Base-by-base conservation (phyloP, 2,329 filamentous ascomycete species). In the Capronia coronata region DNA sequence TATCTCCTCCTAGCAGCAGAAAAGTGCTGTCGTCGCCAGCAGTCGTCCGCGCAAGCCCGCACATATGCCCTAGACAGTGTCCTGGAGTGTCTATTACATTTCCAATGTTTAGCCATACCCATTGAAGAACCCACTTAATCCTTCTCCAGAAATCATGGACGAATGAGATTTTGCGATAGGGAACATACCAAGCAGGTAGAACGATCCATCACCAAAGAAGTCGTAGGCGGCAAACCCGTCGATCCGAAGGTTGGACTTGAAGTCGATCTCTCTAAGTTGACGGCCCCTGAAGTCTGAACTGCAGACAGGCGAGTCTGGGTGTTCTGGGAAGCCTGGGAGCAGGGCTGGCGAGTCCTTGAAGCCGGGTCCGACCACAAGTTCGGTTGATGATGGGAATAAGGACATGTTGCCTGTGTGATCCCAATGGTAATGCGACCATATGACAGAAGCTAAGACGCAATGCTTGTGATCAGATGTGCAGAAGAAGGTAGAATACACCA, bases 361-460 rank as follows among this genome's bases (percentile, higher is more conserved):
- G 0, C 76, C 76, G 0, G 76, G 71, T 0, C 77, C 78, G 3
- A 79, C 75, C 19, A 80, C 56, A 0, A 80, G 57, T 11, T 72
- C 67, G 0, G 75, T 76, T 1, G 58, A 62, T 0, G 58, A 1
- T 0, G 75, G 73, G 43, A 80, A 79, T 0, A 62, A 63, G 0
- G 70, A 68, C 0, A 71, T 67, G 48, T 78, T 71, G 0, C 77
- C 78, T 10, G 70, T 71, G 48, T 80, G 77, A 57, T 80, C 56
- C 46, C 54, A 59, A 19, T 59, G 56, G 25, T 61, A 60, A 43
- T 66, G 65, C 48, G 62, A 54, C 59, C 58, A 63, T 18, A 63
- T 55, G 16, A 65, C 56, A n/a, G 59, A 55, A n/a, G 54, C 59
- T 48, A 13, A 30, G 25, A 59, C 54, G 25, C 25, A 16, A 46